Percentiles rank a stretch among this genome's conserved stretches.
Evolutionary conservation across 2,329 filamentous ascomycete genomes (phyloP).

Genomic region (Penicillium sp.): DNA sequence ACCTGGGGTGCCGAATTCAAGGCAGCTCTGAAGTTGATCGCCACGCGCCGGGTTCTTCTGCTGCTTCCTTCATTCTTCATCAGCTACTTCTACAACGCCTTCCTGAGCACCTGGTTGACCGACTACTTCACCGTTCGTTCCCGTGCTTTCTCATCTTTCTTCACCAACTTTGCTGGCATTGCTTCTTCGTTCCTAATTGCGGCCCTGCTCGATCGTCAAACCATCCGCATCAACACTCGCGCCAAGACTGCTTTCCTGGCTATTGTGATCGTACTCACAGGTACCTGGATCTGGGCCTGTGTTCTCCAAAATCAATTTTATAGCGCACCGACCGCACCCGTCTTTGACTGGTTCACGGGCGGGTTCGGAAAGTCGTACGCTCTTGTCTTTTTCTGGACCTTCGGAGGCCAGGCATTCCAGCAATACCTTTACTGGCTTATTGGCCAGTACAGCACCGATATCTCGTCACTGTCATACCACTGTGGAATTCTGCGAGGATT

Average conservation of each 20-base stretch:
- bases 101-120: slow-evolving; percentile 27
- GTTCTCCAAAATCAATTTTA: slow-evolving; percentile 26
- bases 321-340: slow-evolving; percentile 14
- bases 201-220: slow-evolving; percentile 22
- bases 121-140: slow-evolving; percentile 26
- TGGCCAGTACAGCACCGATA: slow-evolving; percentile 25
- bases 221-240: slow-evolving; percentile 25
- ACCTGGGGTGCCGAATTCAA: slow-evolving; percentile 24
- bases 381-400: slow-evolving; percentile 25
- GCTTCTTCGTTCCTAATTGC: slow-evolving; percentile 25
- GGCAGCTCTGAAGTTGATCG: slow-evolving; percentile 18
- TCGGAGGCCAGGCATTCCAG: slow-evolving; percentile 25
- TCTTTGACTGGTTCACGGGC: slow-evolving; percentile 25
- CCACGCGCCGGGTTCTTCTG: slow-evolving; percentile 21
- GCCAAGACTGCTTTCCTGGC: slow-evolving; percentile 20
- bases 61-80: slow-evolving; percentile 30
- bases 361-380: slow-evolving; percentile 24
- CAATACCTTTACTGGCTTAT: slow-evolving; percentile 29
- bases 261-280: slow-evolving; percentile 17
- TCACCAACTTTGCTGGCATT: slow-evolving; percentile 26
- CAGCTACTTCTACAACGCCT: slow-evolving; percentile 33
- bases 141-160: slow-evolving; percentile 26
- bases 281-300: slow-evolving; percentile 26
- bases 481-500: slow-evolving; percentile 26
- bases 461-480: slow-evolving; percentile 25